Evolutionary conservation across 108 stramenopile species (phyloP).

Genomic region (Cyclostephanos tholiformis): DNA sequence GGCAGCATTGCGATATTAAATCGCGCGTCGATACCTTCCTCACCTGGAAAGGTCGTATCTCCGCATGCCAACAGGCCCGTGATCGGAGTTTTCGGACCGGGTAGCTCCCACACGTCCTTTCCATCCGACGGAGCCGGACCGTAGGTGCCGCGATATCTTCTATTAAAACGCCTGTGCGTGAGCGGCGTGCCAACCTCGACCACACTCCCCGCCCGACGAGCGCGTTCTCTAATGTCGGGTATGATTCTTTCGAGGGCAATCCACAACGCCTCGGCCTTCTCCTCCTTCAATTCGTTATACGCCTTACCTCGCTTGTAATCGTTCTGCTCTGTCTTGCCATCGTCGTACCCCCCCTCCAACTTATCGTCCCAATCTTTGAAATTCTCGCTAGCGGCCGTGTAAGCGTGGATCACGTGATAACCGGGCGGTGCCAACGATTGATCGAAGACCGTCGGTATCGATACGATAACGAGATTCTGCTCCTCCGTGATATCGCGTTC

Average conservation of each 20-base stretch:
- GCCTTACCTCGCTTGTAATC: slow-evolving; percentile 60
- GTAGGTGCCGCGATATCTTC: slow-evolving; percentile 80
- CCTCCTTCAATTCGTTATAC: slow-evolving; percentile 72
- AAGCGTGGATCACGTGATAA: slow-evolving; percentile 89
- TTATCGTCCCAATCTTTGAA: slow-evolving; percentile 77
- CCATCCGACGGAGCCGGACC: slow-evolving; percentile 73
- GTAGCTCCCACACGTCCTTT: slow-evolving; percentile 60
- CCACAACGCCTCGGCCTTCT: slow-evolving; percentile 87
- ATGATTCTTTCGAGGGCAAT: slow-evolving; percentile 83
- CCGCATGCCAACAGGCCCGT: slow-evolving; percentile 70
- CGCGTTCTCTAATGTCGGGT: slow-evolving; percentile 83
- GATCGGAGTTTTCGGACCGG: slow-evolving; percentile 62
- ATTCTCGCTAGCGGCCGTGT: slow-evolving; percentile 84
- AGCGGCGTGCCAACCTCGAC: slow-evolving; percentile 80
- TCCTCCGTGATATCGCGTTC: slow-evolving; percentile 71
- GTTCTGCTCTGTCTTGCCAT: slow-evolving; percentile 54
- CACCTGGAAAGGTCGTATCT: slow-evolving; percentile 53
- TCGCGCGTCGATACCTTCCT: neutral
- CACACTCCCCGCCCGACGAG: slow-evolving; percentile 59
- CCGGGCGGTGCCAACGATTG: slow-evolving; percentile 83
- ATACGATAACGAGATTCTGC: slow-evolving; percentile 85
- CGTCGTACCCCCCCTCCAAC: slow-evolving; percentile 45
- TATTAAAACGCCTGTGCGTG: slow-evolving; percentile 86
- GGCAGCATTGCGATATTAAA: neutral
- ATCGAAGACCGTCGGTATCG: slow-evolving; percentile 88